phyloP scores from a whole-genome alignment of 768 basidiomycete species.

The Termitomyces sp. region DNA sequence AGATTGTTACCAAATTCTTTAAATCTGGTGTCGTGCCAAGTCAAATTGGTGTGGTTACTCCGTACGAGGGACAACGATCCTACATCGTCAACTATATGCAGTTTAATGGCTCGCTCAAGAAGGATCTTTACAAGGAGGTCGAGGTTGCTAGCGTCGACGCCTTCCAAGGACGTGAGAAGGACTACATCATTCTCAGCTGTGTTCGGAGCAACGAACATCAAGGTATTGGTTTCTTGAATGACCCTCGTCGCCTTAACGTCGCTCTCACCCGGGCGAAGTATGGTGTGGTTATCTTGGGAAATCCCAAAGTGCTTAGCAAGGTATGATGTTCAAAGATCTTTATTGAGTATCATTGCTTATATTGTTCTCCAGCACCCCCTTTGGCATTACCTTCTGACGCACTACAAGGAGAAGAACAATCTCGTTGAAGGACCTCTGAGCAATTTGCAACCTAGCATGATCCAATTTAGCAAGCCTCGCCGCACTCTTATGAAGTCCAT shows the following conservation, averaged over 20 bases:
- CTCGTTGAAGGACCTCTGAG: conserved; percentile 96
- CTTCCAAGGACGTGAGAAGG: conserved; percentile 99
- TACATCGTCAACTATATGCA: conserved; percentile 99
- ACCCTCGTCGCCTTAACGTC: conserved; percentile 94
- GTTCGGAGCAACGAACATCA: conserved; percentile 99
- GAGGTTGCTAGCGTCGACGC: conserved; percentile 99
- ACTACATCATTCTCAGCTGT: conserved; percentile 97
- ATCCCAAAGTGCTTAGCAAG: conserved; percentile 99
- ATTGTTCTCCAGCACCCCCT: conserved; percentile 74
- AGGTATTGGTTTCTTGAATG: conserved; percentile 98
- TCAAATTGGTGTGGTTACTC: conserved; percentile 98
- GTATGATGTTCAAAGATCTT: conserved; percentile 37
- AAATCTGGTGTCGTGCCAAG: conserved; percentile 93
- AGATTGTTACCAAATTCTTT: conserved; percentile 99
- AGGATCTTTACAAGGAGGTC: conserved; percentile 98
- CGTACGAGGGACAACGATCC: conserved; percentile 97
- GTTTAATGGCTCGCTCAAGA: conserved; percentile 98
- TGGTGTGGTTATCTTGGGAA: conserved; percentile 98
- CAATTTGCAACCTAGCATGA: conserved; percentile 97
- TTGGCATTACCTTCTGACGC: conserved; percentile 97
- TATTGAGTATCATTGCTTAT: conserved; percentile 9
- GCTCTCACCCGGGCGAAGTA: conserved; percentile 97
- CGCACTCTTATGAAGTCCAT: conserved; percentile 85
- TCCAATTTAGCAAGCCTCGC: conserved; percentile 97
- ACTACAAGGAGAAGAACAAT: conserved; percentile 94